Conservation (phyloP, 2,329 filamentous ascomycete genomes). For the Botrytis porri region DNA sequence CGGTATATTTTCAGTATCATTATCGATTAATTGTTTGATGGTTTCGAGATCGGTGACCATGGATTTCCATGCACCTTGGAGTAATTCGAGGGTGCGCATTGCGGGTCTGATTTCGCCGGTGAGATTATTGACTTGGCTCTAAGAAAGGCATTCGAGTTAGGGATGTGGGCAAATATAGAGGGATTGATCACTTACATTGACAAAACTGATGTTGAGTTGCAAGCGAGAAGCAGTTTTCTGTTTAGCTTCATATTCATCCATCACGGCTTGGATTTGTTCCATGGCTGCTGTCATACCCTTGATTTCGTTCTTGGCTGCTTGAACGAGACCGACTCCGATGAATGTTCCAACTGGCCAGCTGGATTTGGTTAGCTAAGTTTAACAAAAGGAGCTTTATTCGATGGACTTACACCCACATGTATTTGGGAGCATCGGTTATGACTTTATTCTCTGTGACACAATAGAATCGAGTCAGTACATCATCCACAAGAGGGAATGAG, state of each 20-base stretch:
- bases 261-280: background rate
- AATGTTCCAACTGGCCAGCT: background rate
- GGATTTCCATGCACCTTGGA: constrained; percentile 1
- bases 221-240: constrained; percentile 7
- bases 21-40: background rate
- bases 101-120: background rate
- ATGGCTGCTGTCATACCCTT: background rate
- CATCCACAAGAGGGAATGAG: background rate
- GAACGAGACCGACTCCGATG: background rate
- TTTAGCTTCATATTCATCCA: constrained; percentile 1
- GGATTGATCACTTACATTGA: background rate
- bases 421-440: background rate
- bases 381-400: too few species aligned
- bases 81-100: constrained; percentile 3
- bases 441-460: background rate
- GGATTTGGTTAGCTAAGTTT: background rate
- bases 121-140: background rate
- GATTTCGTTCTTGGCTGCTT: background rate
- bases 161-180: too few species aligned
- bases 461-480: background rate
- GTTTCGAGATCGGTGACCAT: constrained; percentile 4
- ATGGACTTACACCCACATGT: constrained; percentile 5
- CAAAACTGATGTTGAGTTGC: constrained; percentile 4
- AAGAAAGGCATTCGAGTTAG: rapidly evolving
- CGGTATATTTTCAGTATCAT: background rate